Conservation (phyloP, 495 filamentous ascomycete genomes). For the Aspergillus haitiensis region DNA sequence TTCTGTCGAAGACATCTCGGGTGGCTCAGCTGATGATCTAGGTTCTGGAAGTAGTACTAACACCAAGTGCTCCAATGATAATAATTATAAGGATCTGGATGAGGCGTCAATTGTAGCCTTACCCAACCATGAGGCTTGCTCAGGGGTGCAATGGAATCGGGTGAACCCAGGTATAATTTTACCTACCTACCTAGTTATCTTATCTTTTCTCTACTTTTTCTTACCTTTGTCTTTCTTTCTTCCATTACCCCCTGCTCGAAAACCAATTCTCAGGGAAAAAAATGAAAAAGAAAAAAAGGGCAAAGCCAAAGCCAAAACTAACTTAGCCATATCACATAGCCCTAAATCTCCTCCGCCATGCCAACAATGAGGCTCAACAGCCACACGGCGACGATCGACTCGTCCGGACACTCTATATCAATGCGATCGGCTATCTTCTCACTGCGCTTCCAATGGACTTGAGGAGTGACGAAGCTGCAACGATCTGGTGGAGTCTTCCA, state of each 20-base stretch:
- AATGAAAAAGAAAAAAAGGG: neutral
- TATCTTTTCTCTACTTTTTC: neutral
- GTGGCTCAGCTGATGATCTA: neutral
- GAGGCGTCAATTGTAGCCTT: slow-evolving; percentile 7
- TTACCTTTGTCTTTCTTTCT: too few relatives aligned
- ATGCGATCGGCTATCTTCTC: slow-evolving; percentile 64
- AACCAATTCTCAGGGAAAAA: neutral
- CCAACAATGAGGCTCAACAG: slow-evolving; percentile 43
- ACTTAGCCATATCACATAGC: slow-evolving; percentile 26
- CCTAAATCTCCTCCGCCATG: slow-evolving; percentile 42
- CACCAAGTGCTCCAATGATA: slow-evolving; percentile 8
- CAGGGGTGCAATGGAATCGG: slow-evolving; percentile 44
- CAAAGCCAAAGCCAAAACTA: neutral
- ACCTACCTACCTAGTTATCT: neutral
- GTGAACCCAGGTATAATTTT: slow-evolving; percentile 38
- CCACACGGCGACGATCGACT: slow-evolving; percentile 41
- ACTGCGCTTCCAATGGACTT: slow-evolving; percentile 63
- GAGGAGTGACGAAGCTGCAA: slow-evolving; percentile 36
- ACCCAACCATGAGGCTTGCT: slow-evolving; percentile 37
- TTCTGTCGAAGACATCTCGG: slow-evolving; percentile 23
- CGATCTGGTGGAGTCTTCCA: slow-evolving; percentile 35
- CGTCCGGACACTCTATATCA: slow-evolving; percentile 65
- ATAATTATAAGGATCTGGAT: neutral
- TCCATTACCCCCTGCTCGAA: too few relatives aligned
- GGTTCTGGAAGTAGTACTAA: too few relatives aligned